A percentile compares a stretch with the other conserved stretches of the same genome.
These are phyloP conservation scores for Lycium barbarum DNA, from an alignment of 257 asterid species.

Conservation along the genomic window DNA sequence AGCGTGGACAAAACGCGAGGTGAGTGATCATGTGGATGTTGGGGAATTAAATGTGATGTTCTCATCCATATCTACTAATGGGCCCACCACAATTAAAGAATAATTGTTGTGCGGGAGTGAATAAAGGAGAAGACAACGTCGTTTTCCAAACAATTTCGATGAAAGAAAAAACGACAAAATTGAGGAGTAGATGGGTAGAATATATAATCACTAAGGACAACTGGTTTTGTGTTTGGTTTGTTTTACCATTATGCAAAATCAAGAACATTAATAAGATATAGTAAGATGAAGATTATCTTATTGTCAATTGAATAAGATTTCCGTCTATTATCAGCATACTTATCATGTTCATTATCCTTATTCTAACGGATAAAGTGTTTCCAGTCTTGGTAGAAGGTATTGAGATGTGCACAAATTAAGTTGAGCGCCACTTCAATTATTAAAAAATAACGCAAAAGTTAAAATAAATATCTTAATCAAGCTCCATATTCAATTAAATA, in stretches of 20 bases:
- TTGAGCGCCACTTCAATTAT: background rate
- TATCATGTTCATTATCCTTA: too few relatives aligned
- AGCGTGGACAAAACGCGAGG: conserved; percentile 20
- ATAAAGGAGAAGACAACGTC: conserved; percentile 7
- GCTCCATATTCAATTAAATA: background rate
- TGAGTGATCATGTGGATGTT: background rate
- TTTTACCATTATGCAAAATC: background rate
- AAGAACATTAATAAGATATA: too few relatives aligned
- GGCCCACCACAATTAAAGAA: conserved; percentile 22
- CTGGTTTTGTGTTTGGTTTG: background rate
- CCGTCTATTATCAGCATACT: too few relatives aligned
- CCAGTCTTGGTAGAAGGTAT: too few relatives aligned
- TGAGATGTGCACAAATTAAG: too few relatives aligned
- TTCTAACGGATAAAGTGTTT: too few relatives aligned
- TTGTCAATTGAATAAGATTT: too few relatives aligned
- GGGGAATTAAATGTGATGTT: conserved; percentile 20
- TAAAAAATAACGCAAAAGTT: too few relatives aligned
- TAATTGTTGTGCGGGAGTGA: conserved; percentile 10
- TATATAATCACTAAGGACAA: background rate
- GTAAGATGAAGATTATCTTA: background rate
- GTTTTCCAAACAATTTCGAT: background rate
- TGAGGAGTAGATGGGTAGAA: background rate
- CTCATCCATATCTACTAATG: conserved; percentile 31
- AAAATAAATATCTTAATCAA: too few relatives aligned
- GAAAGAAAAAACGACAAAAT: background rate